A percentile compares a stretch with the other conserved stretches of the same genome.
phyloP scores from a whole-genome alignment of 352 stramenopile species.

The Phytophthora agathidicida region DNA sequence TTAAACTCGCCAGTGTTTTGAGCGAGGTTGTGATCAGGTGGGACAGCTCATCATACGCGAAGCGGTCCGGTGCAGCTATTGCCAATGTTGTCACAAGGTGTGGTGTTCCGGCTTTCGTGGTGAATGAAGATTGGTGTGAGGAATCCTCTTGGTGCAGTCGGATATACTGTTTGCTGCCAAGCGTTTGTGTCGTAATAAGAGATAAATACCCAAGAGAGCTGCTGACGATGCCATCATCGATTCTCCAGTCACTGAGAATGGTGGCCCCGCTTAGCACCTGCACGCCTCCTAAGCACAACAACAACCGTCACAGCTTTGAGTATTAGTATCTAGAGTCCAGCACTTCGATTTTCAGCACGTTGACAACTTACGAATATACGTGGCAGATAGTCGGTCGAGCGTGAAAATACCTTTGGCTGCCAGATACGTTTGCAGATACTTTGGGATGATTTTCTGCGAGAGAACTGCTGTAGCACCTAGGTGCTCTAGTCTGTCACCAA shows the following conservation, averaged over 20 bases:
- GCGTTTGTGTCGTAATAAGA: slow-evolving; percentile 36
- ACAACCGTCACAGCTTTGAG: background rate
- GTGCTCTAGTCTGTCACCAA: slow-evolving; percentile 40
- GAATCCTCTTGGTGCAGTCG: slow-evolving; percentile 27
- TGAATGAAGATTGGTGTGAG: background rate
- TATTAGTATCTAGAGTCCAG: background rate
- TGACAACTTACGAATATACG: slow-evolving; percentile 54
- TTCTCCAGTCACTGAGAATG: slow-evolving; percentile 52
- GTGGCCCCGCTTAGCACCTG: slow-evolving; percentile 56
- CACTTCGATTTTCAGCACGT: background rate
- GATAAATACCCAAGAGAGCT: slow-evolving; percentile 49
- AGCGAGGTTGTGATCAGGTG: slow-evolving; percentile 46
- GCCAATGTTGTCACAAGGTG: slow-evolving; percentile 52
- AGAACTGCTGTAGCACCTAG: slow-evolving; percentile 48
- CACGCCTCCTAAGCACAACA: slow-evolving; percentile 45
- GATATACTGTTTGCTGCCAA: slow-evolving; percentile 46
- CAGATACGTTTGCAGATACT: slow-evolving; percentile 51
- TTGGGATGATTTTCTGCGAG: slow-evolving; percentile 64
- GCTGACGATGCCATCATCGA: slow-evolving; percentile 17
- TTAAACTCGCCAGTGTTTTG: slow-evolving; percentile 41
- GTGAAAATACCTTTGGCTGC: slow-evolving; percentile 44
- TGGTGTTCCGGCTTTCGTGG: background rate
- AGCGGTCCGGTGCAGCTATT: slow-evolving; percentile 37
- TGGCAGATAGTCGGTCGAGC: slow-evolving; percentile 54
- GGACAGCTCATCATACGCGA: slow-evolving; percentile 54